phyloP scores from a whole-genome alignment of 1,284 basidiomycete genomes.

The Ceratobasidium sp. region DNA sequence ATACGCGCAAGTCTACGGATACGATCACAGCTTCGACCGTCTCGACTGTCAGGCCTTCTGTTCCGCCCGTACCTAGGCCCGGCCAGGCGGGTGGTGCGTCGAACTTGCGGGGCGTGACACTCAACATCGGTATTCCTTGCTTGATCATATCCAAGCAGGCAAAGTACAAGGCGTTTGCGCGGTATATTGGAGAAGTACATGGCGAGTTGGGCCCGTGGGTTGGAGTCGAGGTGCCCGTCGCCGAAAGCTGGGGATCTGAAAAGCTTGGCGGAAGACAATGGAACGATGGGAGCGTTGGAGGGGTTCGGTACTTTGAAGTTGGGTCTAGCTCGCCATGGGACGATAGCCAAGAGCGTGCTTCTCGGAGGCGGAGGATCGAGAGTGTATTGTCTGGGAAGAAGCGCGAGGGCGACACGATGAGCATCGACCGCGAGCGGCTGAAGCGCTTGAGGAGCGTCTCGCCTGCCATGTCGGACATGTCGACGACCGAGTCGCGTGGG shows the following conservation, averaged over 20 bases:
- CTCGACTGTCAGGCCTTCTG: slow-evolving; percentile 44
- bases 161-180: slow-evolving; percentile 85
- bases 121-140: slow-evolving; percentile 91
- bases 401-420: slow-evolving; percentile 73
- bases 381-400: slow-evolving; percentile 58
- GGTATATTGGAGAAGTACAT: slow-evolving; percentile 86
- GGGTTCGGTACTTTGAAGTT: slow-evolving; percentile 84
- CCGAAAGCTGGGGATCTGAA: slow-evolving; percentile 66
- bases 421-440: slow-evolving; percentile 62
- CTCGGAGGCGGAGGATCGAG: slow-evolving; percentile 63
- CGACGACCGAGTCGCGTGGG: slow-evolving; percentile 71
- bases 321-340: slow-evolving; percentile 70
- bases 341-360: slow-evolving; percentile 60
- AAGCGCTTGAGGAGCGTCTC: slow-evolving; percentile 77
- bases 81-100: slow-evolving; percentile 25
- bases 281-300: slow-evolving; percentile 84
- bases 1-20: slow-evolving; percentile 53
- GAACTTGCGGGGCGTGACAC: slow-evolving; percentile 69
- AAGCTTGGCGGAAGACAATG: slow-evolving; percentile 71
- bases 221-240: slow-evolving; percentile 85
- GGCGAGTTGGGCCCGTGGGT: slow-evolving; percentile 89
- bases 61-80: slow-evolving; percentile 24
- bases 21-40: slow-evolving; percentile 55
- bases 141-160: slow-evolving; percentile 85
- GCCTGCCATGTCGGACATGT: slow-evolving; percentile 73